Percentiles rank a stretch among this genome's conserved stretches.
phyloP scores from a whole-genome alignment of 148 eudicot species.

The Fagopyrum homotropicum region DNA sequence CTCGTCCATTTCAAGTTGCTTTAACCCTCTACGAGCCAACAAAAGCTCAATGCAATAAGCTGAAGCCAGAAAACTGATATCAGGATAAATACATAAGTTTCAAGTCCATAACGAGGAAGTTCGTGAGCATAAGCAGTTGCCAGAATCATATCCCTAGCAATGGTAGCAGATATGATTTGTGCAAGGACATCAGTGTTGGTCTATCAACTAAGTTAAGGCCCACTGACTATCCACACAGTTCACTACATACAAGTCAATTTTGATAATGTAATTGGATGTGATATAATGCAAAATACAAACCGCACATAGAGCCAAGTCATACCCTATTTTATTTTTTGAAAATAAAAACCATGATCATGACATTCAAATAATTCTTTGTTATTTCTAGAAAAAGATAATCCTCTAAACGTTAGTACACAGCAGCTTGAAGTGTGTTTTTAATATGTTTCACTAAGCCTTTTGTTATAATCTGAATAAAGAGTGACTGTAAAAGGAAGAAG shows the following conservation, averaged over 20 bases:
- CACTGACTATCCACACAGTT: no score
- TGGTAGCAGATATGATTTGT: slow-evolving; percentile 61
- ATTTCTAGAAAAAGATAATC: no score
- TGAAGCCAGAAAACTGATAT: not conserved
- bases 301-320: no score
- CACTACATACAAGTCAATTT: not conserved
- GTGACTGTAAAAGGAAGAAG: no score
- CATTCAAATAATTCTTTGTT: no score
- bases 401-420: no score
- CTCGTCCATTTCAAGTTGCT: slow-evolving; percentile 58
- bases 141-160: slow-evolving; percentile 59
- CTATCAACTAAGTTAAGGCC: slow-evolving; percentile 37
- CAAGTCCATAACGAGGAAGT: slow-evolving; percentile 71
- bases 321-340: no score
- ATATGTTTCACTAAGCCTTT: no score
- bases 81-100: slow-evolving; percentile 17
- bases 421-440: no score
- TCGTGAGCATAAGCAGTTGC: slow-evolving; percentile 77
- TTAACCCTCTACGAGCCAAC: slow-evolving; percentile 61
- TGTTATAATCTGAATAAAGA: no score
- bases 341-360: no score
- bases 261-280: not conserved
- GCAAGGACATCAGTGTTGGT: slow-evolving; percentile 69
- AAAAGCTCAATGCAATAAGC: slow-evolving; percentile 81
- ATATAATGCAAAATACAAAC: no score